Evolutionary conservation across 2,329 filamentous ascomycete genomes (phyloP), one percentile per base, ranked within the genome.

Genomic region (Colletotrichum sublineola): DNA sequence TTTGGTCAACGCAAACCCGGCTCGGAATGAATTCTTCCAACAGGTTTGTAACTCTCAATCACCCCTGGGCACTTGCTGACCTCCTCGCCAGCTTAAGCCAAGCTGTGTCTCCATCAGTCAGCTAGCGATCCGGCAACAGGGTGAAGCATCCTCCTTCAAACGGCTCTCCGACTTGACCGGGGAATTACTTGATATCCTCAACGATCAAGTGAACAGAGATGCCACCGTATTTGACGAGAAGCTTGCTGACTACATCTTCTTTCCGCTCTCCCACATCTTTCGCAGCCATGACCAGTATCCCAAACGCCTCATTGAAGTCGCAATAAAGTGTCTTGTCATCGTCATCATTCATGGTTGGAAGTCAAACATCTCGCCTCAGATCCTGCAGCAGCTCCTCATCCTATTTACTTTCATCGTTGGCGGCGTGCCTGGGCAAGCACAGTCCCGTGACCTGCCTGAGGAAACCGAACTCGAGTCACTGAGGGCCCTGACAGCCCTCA

Each of bases 201-300:
- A 84, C 56, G 78, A 79, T 42, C 86, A 86, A 76, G 76, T 83
- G 38, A 77, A 79, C 53, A 77, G 77, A 33, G 85, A 89, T 74
- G 80, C 84, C 3, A 79, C 83, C 2, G 83, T 84, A 0, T 81
- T 98, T 24, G 94, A 98, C 80, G 88, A 91, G 64, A 96, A 95
- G 80, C 84, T 98, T 24, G 94, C 95, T 18, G 95, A 98, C 84
- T 99, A 98, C 85, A 89, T 93, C 78, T 98, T 98, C 85, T 97
- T 98, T 74, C 96, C 96, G 0, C 85, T 99, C 0, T 95, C 94
- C 0, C 93, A 96, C 76, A 90, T 98, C 50, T 92, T 99, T 77
- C 92, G 94, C 71, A 88, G 91, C 74, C 92, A 94, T 75, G 89
- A 93, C 74, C 86, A 88, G 60, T 90, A 95, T 66, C 91, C 95